Evolutionary conservation across 495 filamentous ascomycete genomes (phyloP), one percentile per base, ranked within the genome.

Genomic region (Aspergillus campestris): DNA sequence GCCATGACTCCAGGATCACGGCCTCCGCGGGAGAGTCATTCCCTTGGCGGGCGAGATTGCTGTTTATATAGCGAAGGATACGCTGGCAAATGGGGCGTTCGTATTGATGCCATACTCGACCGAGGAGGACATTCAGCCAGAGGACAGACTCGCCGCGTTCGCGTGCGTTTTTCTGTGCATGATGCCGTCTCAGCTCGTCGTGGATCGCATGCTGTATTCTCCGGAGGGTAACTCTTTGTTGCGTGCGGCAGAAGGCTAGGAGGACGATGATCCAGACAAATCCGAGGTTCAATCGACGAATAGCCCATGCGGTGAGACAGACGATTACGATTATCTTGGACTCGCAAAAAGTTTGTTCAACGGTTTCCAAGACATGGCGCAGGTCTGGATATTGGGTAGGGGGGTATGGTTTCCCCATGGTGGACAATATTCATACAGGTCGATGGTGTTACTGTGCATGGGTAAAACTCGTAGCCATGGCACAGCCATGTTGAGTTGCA

Each of bases 61-160:
- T 18, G 41, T 52, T 52, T 31, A 52, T 31, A 13, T 52, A 48
- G 11, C 41, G 50, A 0, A 52, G 41, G 9, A 52, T 13, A 6
- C 40, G 30, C 5, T 48, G 37, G 28, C 45, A 41, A 27, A 52
- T 45, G 8, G 11, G 45, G 6, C 13, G 18, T 24, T 52, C 38
- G 38, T 52, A 48, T 31, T 48, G 42, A 35, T 52, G 50, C 50
- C 50, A 52, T 31, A 48, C 12, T 8, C 42, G 45, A 3, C 40
- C 40, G 0, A 52, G 13, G 7, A 48, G 27, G n/a, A 27, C 41
- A 13, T 52, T 52, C n/a, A 45, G 28, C 50, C 50, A 52, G 14
- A 48, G 41, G 24, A 52, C 37, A 6, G 34, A 41, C 24, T 52
- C 50, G 11, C 50, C 50, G 1, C 12, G 40, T 11, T 47, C 30